Percentiles rank a stretch among this genome's conserved stretches.
These are phyloP conservation scores for carrot (Daucus carota) DNA, from an alignment of 129 eudicot species.

Conservation along the genomic window DH1_v3.0 NC_030386.2:17142501-17143000, in stretches of 20 bases:
- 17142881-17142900: slow-evolving; percentile 91
- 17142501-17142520: slow-evolving; percentile 86
- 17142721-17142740: slow-evolving; percentile 81
- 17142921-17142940: slow-evolving; percentile 77
- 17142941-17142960: slow-evolving; percentile 88
- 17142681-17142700: slow-evolving; percentile 99
- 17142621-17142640: slow-evolving; percentile 82
- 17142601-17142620: slow-evolving; percentile 97
- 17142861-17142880: slow-evolving; percentile 96
- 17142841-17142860: slow-evolving; percentile 98
- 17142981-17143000: slow-evolving; percentile 85
- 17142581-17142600: slow-evolving; percentile 89
- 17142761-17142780: slow-evolving; percentile 91
- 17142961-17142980: slow-evolving; percentile 96
- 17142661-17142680: slow-evolving; percentile 96
- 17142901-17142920: slow-evolving; percentile 81
- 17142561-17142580: slow-evolving; percentile 84
- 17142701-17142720: slow-evolving; percentile 99
- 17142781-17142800: slow-evolving; percentile 93
- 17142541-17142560: slow-evolving; percentile 71
- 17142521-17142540: slow-evolving; percentile 73
- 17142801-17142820: slow-evolving; percentile 94
- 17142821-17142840: slow-evolving; percentile 91
- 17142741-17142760: slow-evolving; percentile 89
- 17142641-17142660: slow-evolving; percentile 82